Conservation (phyloP, 192 early-diverging fungal genomes). For the Umbelopsis ramanniana region DNA sequence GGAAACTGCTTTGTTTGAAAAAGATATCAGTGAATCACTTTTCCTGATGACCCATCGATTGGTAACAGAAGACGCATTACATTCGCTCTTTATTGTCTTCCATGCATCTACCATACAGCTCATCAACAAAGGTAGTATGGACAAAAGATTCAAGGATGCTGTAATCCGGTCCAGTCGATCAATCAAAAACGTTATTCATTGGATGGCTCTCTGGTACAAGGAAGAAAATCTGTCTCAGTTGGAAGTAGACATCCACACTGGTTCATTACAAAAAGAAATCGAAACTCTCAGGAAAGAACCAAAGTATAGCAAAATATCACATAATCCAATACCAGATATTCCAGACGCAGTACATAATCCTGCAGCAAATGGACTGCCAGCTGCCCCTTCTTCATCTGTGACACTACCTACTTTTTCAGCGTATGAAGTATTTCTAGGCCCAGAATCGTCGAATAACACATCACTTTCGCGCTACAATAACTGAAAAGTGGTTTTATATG, state of each 20-base stretch:
- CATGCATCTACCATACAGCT: neutral
- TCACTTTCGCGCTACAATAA: neutral
- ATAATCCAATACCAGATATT: neutral
- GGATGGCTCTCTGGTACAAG: neutral
- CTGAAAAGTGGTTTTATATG: neutral
- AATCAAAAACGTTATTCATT: neutral
- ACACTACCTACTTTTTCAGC: neutral
- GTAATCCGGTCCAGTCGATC: neutral
- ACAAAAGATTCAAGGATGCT: neutral
- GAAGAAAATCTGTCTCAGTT: constrained; percentile 4
- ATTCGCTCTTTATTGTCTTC: neutral
- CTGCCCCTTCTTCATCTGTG: constrained; percentile 11
- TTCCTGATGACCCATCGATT: neutral
- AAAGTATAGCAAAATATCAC: neutral
- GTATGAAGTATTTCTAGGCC: neutral
- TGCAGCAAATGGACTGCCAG: neutral
- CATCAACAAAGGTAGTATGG: neutral
- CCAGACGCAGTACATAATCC: neutral
- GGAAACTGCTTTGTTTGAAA: neutral
- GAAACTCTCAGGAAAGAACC: neutral
- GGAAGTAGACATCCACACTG: neutral
- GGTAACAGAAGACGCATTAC: neutral
- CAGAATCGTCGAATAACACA: neutral
- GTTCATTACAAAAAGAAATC: neutral
- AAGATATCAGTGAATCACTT: neutral